phyloP scores from a whole-genome alignment of 768 basidiomycete genomes.

The Antrodiella citrinella region DNA sequence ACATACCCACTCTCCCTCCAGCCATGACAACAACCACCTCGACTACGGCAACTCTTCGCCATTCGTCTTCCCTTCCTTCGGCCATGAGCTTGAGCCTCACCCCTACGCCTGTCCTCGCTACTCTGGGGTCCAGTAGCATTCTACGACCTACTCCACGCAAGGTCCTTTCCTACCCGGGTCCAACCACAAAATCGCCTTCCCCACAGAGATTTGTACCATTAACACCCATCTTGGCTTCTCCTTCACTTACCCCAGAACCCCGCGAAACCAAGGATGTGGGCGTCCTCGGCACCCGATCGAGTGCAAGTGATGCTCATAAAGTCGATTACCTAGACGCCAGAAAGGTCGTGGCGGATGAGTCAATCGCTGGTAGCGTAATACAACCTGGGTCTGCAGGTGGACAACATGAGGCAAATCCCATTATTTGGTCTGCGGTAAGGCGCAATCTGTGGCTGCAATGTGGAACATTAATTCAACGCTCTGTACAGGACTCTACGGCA shows the following conservation, averaged over 20 bases:
- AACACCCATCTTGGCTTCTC: slow-evolving; percentile 53
- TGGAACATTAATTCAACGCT: background rate
- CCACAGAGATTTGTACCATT: slow-evolving; percentile 27
- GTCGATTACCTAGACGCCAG: background rate
- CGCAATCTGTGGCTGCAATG: background rate
- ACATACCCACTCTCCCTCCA: background rate
- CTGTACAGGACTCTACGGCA: background rate
- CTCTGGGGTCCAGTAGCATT: background rate
- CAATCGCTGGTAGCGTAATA: background rate
- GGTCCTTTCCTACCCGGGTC: background rate
- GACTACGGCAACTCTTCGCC: background rate
- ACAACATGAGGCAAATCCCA: background rate
- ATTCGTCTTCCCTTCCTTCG: background rate
- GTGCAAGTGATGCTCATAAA: background rate
- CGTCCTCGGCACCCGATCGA: background rate
- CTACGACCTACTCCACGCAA: background rate
- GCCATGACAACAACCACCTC: background rate
- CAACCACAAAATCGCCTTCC: slow-evolving; percentile 8
- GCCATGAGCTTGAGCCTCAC: background rate
- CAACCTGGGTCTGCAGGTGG: background rate
- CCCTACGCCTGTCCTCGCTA: background rate
- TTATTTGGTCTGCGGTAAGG: background rate
- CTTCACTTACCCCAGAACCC: slow-evolving; percentile 43
- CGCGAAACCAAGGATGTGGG: background rate
- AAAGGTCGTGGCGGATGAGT: background rate